Base-by-base conservation (phyloP, 768 basidiomycete species). In the Kwoniella shandongensis region DNA sequence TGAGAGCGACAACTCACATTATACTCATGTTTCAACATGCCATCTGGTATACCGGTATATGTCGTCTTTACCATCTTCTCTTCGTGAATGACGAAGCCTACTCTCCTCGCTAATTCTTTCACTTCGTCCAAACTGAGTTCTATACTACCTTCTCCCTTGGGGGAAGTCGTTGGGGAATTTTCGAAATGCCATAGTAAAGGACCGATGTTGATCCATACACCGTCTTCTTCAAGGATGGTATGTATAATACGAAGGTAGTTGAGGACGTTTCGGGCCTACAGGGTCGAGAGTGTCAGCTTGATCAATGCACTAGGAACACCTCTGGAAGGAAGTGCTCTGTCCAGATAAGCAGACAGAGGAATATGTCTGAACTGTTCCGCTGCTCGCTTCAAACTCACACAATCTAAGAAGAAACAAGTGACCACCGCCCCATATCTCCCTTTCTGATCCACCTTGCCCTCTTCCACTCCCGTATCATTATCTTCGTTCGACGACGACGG, bases 171-270 rank as follows among this genome's bases (percentile, higher is more conserved):
- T 10, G 62, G 63, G 20, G 89, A 91, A 76, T 94, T 93, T 70
- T 97, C 93, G 76, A 86, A 97, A 73, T 98, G 94, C 93, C 94
- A 98, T n/a, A 97, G 78, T 1, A 94, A 78, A 0, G 94, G 94
- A 2, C 93, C 92, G 8, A 91, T 78, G 71, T 97, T 97, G 61
- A 96, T 86, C 91, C 91, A 96, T 5, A 91, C 81, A 0, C 93
- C 94, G 20, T 87, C 90, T 0, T 86, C 88, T 6, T 85, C 85
- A 12, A 99, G 81, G 25, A 94, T 85, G 1, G 80, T 80, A 77
- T 91, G 86, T 44, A 97, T 87, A 48, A 88, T 84, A n/a, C 87
- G 84, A 13, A 97, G 81, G 72, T 93, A 97, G 57, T 88, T 88
- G 17, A 94, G 83, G 30, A 97, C 84, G 72, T 97, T 94, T 69